Base-by-base conservation (phyloP, 805 yeast species). In the Candida saitoana region DNA sequence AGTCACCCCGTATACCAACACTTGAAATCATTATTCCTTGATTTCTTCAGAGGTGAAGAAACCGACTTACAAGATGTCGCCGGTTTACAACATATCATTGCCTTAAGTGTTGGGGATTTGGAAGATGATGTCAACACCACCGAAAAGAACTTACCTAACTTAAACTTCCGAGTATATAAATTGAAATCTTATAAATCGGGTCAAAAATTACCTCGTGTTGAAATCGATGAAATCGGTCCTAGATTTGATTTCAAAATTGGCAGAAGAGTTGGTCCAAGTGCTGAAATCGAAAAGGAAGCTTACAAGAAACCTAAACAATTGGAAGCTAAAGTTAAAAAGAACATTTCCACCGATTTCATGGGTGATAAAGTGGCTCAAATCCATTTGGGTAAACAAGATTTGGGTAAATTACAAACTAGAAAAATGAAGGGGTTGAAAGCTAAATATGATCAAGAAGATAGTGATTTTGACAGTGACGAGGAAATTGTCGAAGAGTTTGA, bases 381-480 rank as follows among this genome's bases (percentile, higher is more conserved):
- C 56, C 99, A 93, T 62, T 85, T 93, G 66, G 97, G 96, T 67
- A 82, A 82, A 63, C 99, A 93, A 73, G 98, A 93, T 63, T 73
- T 93, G 63, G 74, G 78, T 59, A 83, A 83, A 63, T 65, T 93
- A 61, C 99, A 93, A 70, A 91, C 99, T 4, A 81, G 99, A 69
- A 93, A 93, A 80, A 88, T 93, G 96, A 93, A 93, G 76, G 99
- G 99, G 63, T 75, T 93, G 59, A 93, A 93, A 71, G 75, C 86
- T 42, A 80, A 77, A 62, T 90, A 76, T 55, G 96, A 90, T 61
- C 96, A 87, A 66, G 16, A 9, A 29, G 77, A 70, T 18, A 79
- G 77, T 33, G 83, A 74, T 39, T 79, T 71, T 36, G 79, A 71
- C 33, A 77, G 70, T 41, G 80, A 71, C 35, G 78, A 69, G 2